Evolutionary conservation across 495 filamentous ascomycete genomes (phyloP).

Genomic region (Apodospora peruviana): DNA sequence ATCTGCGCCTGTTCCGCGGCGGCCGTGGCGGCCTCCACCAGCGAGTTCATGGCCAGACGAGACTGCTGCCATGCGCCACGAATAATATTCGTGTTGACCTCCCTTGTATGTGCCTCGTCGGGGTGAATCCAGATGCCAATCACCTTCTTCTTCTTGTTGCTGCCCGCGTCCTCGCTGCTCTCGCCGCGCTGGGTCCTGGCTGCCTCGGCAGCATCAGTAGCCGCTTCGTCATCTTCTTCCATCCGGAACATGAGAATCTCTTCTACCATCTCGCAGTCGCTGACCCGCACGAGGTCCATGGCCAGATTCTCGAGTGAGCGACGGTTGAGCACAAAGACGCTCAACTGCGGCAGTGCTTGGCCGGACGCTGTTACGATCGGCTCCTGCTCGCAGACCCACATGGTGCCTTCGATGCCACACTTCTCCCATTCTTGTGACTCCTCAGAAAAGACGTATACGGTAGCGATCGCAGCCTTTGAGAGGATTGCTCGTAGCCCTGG

Average conservation of each 20-base stretch:
- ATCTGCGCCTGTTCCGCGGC: slow-evolving; percentile 2
- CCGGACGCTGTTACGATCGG: slow-evolving; percentile 24
- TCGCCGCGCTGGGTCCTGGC: no score
- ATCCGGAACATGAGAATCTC: slow-evolving; percentile 39
- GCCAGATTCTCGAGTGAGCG: slow-evolving; percentile 37
- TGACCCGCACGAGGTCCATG: slow-evolving; percentile 33
- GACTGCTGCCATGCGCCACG: slow-evolving; percentile 33
- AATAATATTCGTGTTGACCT: slow-evolving; percentile 30
- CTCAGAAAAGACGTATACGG: slow-evolving; percentile 69
- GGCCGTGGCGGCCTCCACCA: slow-evolving; percentile 5
- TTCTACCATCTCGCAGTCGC: slow-evolving; percentile 35
- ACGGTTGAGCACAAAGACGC: slow-evolving; percentile 44
- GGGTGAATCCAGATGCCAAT: slow-evolving; percentile 44
- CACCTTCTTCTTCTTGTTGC: slow-evolving; percentile 19
- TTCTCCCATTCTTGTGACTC: slow-evolving; percentile 67
- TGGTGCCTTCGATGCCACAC: slow-evolving; percentile 66
- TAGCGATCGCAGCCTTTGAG: slow-evolving; percentile 66
- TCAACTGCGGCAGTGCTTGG: slow-evolving; percentile 23
- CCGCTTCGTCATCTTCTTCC: slow-evolving; percentile 18
- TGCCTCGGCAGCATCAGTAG: no score
- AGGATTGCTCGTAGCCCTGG: slow-evolving; percentile 61
- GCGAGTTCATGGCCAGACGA: slow-evolving; percentile 16
- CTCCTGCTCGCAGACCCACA: slow-evolving; percentile 69
- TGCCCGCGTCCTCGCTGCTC: slow-evolving; percentile 24
- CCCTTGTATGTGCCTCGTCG: slow-evolving; percentile 36